These are phyloP conservation scores for Entomortierella parvispora DNA, from an alignment of 192 early-diverging fungal species.

Conservation along the genomic window DNA sequence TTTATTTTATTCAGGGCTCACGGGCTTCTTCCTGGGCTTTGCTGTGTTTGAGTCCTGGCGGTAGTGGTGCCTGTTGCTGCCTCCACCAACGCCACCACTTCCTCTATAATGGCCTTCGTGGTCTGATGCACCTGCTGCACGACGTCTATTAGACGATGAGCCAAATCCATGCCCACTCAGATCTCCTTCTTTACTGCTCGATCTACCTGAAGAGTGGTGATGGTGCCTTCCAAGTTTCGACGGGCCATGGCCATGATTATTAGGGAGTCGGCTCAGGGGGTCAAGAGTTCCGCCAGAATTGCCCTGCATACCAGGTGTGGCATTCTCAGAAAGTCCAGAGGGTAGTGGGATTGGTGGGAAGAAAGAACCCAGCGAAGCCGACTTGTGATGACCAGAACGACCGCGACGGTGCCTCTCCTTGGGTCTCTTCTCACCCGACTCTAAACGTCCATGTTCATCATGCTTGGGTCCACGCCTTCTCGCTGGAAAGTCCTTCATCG, in stretches of 20 bases:
- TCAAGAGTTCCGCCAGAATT: slow-evolving; percentile 2
- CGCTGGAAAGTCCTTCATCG: slow-evolving; percentile 8
- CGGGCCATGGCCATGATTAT: background rate
- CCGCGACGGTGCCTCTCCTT: no score
- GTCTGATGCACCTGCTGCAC: slow-evolving; percentile 14
- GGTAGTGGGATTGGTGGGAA: no score
- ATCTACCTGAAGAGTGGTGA: background rate
- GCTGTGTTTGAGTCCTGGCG: slow-evolving; percentile 3
- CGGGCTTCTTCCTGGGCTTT: slow-evolving; percentile 4
- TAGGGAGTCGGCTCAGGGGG: background rate
- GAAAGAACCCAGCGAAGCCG: no score
- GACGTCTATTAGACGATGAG: slow-evolving; percentile 4
- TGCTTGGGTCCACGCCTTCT: background rate
- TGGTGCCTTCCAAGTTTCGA: slow-evolving; percentile 1
- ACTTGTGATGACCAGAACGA: no score
- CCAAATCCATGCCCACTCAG: background rate
- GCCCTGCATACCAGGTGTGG: slow-evolving; percentile 4
- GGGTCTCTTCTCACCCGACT: background rate
- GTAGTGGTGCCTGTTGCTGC: slow-evolving; percentile 2
- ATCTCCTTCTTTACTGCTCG: background rate
- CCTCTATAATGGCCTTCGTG: slow-evolving; percentile 20
- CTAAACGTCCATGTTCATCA: background rate
- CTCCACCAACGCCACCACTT: background rate
- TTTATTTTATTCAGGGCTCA: slow-evolving; percentile 17
- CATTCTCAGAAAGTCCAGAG: background rate